These are phyloP conservation scores for Russula dissimulans DNA, from an alignment of 768 basidiomycete species.

Conservation along the genomic window DNA sequence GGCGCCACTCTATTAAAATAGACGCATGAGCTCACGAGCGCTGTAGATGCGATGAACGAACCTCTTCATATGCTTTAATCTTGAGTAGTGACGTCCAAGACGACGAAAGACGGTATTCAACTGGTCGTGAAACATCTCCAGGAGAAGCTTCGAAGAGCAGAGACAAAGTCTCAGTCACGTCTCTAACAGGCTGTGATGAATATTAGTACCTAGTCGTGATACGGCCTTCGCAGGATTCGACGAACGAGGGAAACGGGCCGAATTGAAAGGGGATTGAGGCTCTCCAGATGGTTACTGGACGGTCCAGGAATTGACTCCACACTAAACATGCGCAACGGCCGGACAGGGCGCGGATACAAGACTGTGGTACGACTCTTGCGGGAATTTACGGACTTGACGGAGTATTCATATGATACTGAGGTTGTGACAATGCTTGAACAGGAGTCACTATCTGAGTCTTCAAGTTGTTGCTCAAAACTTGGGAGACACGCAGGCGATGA, in stretches of 20 bases:
- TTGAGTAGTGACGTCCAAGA: no score
- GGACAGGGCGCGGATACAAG: slow-evolving; percentile 2
- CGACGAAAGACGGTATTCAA: not conserved
- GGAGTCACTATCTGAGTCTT: no score
- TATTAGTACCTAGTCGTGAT: not conserved
- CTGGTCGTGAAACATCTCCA: not conserved
- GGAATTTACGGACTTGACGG: not conserved
- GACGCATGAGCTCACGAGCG: not conserved
- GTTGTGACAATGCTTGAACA: no score
- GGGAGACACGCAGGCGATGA: no score
- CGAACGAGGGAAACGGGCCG: not conserved
- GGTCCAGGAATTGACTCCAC: not conserved
- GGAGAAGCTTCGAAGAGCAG: not conserved
- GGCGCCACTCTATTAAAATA: not conserved
- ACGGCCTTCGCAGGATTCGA: not conserved
- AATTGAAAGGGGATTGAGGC: not conserved
- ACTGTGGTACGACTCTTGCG: slow-evolving; percentile 4
- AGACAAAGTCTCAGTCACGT: not conserved
- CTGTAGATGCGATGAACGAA: no score
- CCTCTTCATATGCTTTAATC: no score
- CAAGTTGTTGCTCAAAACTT: no score
- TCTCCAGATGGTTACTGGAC: not conserved
- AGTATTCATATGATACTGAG: not conserved
- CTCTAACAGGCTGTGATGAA: not conserved
- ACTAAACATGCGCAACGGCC: not conserved